Percentiles rank a stretch among this genome's conserved stretches.
Conservation (phyloP, 2,329 filamentous ascomycete genomes). For the Hymenoscyphus scutula region DNA sequence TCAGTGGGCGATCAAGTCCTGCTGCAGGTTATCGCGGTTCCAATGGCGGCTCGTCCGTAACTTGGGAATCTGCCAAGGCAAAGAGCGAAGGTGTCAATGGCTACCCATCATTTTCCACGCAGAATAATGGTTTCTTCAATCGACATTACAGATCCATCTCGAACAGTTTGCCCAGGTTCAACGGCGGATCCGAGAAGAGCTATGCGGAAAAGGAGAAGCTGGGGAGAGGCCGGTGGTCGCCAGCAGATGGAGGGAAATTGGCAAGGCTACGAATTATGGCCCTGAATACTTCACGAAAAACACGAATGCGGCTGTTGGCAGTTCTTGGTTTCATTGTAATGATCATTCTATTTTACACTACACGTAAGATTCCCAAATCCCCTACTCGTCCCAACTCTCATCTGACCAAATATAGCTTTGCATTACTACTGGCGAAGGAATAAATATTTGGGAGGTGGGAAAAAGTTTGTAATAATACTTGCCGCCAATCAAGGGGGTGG, state of each 20-base stretch:
- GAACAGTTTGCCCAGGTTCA: conserved; percentile 73
- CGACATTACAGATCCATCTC: conserved; percentile 81
- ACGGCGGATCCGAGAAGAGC: conserved; percentile 44
- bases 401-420: conserved; percentile 32
- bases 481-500: conserved; percentile 93
- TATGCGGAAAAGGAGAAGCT: conserved; percentile 79
- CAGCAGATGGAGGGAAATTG: conserved; percentile 45
- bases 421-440: conserved; percentile 67
- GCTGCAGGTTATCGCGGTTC: conserved; percentile 46
- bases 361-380: conserved; percentile 54
- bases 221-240: conserved; percentile 56
- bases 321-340: conserved; percentile 58
- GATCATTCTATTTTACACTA: conserved; percentile 66
- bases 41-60: conserved; percentile 58
- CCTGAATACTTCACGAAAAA: conserved; percentile 58
- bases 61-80: conserved; percentile 81
- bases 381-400: background rate
- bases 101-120: conserved; percentile 76
- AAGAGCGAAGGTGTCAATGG: conserved; percentile 71
- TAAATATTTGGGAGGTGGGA: conserved; percentile 73
- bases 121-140: conserved; percentile 83
- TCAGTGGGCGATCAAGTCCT: conserved; percentile 68
- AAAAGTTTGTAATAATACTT: conserved; percentile 89
- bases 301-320: conserved; percentile 62
- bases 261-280: conserved; percentile 47